Conservation (phyloP, 2,329 filamentous ascomycete species). For the Alternaria sp. region DNA sequence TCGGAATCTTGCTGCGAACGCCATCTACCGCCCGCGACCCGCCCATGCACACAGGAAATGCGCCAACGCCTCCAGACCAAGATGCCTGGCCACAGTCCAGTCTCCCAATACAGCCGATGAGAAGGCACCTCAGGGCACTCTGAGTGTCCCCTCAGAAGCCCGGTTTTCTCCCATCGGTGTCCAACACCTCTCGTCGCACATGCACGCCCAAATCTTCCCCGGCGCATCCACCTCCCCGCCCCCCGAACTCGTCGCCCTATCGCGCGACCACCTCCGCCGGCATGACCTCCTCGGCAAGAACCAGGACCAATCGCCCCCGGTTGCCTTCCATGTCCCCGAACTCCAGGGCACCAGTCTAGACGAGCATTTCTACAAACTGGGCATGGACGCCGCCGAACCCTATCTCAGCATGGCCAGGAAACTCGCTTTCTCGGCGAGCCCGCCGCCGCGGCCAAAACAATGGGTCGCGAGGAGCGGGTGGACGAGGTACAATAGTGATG, state of each 20-base stretch:
- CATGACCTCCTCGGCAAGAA: conserved; percentile 93
- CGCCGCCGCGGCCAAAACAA: conserved; percentile 69
- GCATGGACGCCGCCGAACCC: conserved; percentile 85
- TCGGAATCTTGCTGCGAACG: conserved; percentile 29
- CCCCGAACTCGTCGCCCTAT: conserved; percentile 77
- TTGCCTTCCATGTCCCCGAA: conserved; percentile 84
- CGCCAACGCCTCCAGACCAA: conserved; percentile 24
- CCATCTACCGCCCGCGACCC: conserved; percentile 29
- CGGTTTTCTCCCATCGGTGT: conserved; percentile 94
- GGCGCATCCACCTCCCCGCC: conserved; percentile 63
- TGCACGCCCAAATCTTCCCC: conserved; percentile 85
- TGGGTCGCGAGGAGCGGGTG: conserved; percentile 87
- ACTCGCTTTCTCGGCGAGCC: conserved; percentile 67
- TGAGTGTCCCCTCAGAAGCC: conserved; percentile 58
- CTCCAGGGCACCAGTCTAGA: conserved; percentile 84
- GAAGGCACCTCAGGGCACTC: conserved; percentile 10
- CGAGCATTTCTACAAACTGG: conserved; percentile 92
- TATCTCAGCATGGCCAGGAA: conserved; percentile 78
- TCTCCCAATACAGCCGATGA: conserved; percentile 15
- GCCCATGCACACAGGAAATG: conserved; percentile 18
- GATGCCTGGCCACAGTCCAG: conserved; percentile 39
- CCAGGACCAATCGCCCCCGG: conserved; percentile 74
- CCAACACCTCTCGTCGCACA: conserved; percentile 85
- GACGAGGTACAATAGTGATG: conserved; percentile 88
- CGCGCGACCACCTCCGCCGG: conserved; percentile 80